phyloP scores from a whole-genome alignment of 2,329 filamentous ascomycete species.

The Arthroderma sp. region DNA sequence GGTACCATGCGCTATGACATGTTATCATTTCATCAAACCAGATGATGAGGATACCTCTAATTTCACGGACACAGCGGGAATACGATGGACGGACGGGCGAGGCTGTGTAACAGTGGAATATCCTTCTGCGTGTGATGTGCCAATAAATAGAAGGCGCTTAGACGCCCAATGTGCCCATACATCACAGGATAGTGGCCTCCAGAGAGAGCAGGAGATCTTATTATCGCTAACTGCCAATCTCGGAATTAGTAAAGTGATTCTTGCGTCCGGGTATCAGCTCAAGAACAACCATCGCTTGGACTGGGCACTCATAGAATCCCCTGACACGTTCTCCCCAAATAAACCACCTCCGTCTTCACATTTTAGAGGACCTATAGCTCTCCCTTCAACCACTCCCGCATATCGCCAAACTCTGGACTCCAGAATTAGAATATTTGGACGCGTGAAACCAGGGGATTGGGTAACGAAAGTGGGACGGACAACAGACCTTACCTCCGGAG shows the following conservation, averaged over 20 bases:
- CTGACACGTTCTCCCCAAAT: background rate
- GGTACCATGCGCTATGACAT: conserved; percentile 1
- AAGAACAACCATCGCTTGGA: background rate
- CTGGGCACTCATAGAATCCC: conserved; percentile 1
- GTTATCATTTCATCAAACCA: conserved; percentile 4
- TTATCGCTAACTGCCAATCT: background rate
- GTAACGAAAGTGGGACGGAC: background rate
- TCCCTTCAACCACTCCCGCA: background rate
- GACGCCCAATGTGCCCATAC: background rate
- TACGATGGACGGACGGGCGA: background rate
- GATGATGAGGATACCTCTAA: background rate
- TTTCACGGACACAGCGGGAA: conserved; percentile 1
- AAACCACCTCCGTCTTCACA: background rate
- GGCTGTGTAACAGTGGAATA: conserved; percentile 1
- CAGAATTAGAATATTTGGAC: background rate
- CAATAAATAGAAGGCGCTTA: background rate
- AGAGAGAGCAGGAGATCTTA: background rate
- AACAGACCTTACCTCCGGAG: background rate
- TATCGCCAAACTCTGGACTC: background rate
- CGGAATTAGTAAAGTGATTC: background rate
- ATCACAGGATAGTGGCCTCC: background rate
- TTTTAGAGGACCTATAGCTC: background rate
- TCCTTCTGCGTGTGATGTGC: conserved; percentile 1
- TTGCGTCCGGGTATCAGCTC: background rate
- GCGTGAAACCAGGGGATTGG: background rate